Evolutionary conservation across 768 basidiomycete species (phyloP).

Genomic region (Phlebiopsis flavidoalba): DNA sequence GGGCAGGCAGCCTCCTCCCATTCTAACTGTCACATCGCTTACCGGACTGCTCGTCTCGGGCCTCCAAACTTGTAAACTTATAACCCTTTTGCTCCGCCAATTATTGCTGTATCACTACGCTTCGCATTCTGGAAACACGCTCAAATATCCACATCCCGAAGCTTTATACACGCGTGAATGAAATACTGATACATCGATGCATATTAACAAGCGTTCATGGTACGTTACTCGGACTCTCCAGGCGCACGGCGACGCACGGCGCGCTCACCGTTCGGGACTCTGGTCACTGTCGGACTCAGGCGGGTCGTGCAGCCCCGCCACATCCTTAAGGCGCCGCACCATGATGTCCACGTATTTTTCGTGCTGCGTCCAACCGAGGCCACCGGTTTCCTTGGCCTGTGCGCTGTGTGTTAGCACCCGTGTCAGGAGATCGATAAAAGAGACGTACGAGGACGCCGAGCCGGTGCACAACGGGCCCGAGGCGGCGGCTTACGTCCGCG

Average conservation of each 20-base stretch:
- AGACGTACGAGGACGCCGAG: constrained; percentile 24
- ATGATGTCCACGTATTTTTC: constrained; percentile 75
- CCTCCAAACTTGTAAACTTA: not conserved
- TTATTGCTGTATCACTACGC: not conserved
- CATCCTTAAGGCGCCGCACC: constrained; percentile 63
- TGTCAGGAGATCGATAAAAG: constrained; percentile 37
- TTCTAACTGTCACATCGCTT: constrained; percentile 36
- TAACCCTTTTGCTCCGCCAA: not conserved
- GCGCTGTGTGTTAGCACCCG: constrained; percentile 8
- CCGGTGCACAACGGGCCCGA: constrained; percentile 51
- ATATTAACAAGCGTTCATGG: too few species aligned
- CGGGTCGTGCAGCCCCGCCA: constrained; percentile 46
- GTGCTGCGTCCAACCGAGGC: constrained; percentile 54
- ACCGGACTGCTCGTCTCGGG: not conserved
- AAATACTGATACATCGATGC: too few species aligned
- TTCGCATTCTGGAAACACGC: not conserved
- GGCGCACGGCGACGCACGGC: too few species aligned
- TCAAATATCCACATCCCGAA: not conserved
- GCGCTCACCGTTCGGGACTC: not conserved
- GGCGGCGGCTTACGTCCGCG: constrained; percentile 46
- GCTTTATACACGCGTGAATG: not conserved
- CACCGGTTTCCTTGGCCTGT: constrained; percentile 32
- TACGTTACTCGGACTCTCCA: too few species aligned
- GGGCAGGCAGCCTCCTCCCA: constrained; percentile 79
- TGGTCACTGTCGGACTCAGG: not conserved